These are phyloP conservation scores for Venustampulla echinocandica DNA, from an alignment of 495 filamentous ascomycete genomes.

Conservation along the genomic window DNA sequence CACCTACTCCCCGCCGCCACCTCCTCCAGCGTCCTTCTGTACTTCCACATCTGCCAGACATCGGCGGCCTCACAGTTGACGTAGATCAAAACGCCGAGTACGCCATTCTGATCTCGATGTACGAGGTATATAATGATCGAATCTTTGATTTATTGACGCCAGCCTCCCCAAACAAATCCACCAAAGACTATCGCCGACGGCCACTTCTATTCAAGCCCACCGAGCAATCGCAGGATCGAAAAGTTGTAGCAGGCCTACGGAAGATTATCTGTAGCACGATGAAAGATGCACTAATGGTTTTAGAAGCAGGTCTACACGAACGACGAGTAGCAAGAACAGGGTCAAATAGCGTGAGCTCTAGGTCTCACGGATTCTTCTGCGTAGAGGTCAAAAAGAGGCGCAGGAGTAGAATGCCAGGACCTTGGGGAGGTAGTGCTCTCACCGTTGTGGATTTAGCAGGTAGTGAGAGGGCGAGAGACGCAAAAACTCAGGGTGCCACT, in stretches of 20 bases:
- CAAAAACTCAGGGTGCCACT: slow-evolving; percentile 87
- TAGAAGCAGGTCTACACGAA: slow-evolving; percentile 84
- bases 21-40: slow-evolving; percentile 52
- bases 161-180: slow-evolving; percentile 34
- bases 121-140: slow-evolving; percentile 97
- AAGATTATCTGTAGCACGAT: slow-evolving; percentile 84
- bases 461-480: slow-evolving; percentile 85
- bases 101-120: slow-evolving; percentile 89
- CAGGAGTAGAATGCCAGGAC: slow-evolving; percentile 43
- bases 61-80: slow-evolving; percentile 58
- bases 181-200: slow-evolving; percentile 62
- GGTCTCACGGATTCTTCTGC: slow-evolving; percentile 95
- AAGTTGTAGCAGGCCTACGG: slow-evolving; percentile 82
- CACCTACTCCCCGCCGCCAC: slow-evolving; percentile 25
- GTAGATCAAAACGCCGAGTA: slow-evolving; percentile 72
- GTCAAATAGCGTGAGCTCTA: slow-evolving; percentile 77
- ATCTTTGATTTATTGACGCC: slow-evolving; percentile 86
- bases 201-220: slow-evolving; percentile 82
- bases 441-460: slow-evolving; percentile 92
- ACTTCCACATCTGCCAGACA: slow-evolving; percentile 64
- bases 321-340: slow-evolving; percentile 83
- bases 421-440: slow-evolving; percentile 73
- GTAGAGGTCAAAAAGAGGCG: slow-evolving; percentile 83
- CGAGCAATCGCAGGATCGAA: slow-evolving; percentile 72
- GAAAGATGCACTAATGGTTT: slow-evolving; percentile 79